A percentile compares a stretch with the other conserved stretches of the same genome.
phyloP scores from a whole-genome alignment of 345 rosid genomes.

The Streptanthus diversifolius region DNA sequence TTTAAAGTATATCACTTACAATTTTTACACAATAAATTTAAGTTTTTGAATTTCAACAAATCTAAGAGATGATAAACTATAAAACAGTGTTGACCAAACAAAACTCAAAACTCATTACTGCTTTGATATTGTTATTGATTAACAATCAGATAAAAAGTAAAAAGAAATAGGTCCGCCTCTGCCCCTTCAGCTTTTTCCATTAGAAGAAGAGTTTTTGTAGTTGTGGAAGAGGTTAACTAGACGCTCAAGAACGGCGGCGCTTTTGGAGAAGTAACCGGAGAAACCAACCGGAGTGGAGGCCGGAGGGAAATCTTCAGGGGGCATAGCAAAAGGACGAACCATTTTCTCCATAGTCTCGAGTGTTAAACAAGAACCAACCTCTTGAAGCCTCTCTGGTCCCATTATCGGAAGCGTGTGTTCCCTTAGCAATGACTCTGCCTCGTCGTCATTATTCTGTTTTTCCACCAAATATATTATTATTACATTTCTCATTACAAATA shows the following conservation, averaged over 20 bases:
- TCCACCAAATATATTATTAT: neutral
- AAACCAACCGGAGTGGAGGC: slow-evolving; percentile 87
- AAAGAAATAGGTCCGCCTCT: neutral
- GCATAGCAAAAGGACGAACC: slow-evolving; percentile 95
- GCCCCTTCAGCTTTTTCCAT: slow-evolving; percentile 19
- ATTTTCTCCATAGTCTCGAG: slow-evolving; percentile 92
- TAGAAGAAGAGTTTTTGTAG: slow-evolving; percentile 52
- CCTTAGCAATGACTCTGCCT: slow-evolving; percentile 74
- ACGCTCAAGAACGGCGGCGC: slow-evolving; percentile 86
- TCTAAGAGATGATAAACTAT: neutral
- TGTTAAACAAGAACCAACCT: slow-evolving; percentile 76
- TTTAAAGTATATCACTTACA: neutral
- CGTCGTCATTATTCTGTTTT: slow-evolving; percentile 54
- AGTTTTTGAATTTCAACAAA: neutral
- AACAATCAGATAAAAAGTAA: neutral
- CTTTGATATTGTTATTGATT: neutral
- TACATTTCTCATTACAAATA: no score
- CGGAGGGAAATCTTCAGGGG: slow-evolving; percentile 98
- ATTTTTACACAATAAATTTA: neutral
- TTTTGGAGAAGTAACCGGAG: slow-evolving; percentile 92
- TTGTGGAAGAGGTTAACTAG: slow-evolving; percentile 76
- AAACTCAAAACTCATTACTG: neutral
- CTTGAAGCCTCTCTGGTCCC: slow-evolving; percentile 99
- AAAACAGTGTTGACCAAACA: neutral
- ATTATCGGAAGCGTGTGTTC: slow-evolving; percentile 97